Base-by-base conservation (phyloP, 2,329 filamentous ascomycete species). In the Sarocladium strictum region DNA sequence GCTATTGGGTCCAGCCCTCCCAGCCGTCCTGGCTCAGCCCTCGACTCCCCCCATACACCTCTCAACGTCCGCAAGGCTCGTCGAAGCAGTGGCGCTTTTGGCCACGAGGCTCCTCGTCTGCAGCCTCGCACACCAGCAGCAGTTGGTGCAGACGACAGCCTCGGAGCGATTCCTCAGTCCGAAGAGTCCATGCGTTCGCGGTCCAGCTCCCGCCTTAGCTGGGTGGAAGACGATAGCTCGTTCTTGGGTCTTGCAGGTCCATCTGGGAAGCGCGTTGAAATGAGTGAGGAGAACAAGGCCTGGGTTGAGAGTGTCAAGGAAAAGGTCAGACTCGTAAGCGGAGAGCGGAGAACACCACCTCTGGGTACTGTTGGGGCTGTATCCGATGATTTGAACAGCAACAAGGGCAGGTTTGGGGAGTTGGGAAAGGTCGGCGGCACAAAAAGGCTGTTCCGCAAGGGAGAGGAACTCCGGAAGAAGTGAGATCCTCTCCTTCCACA, bases 261-360 rank as follows among this genome's bases (percentile, higher is more conserved):
- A 1, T 82, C 79, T 47, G 76, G 79, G 33, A 86, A 82, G 67
- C 81, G 79, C 59, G 78, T 81, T 7, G 80, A 77, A 65, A 87
- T 84, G 72, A 88, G 84, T 55, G 83, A 85, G 54, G 85, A 91
- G 69, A 89, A 86, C 64, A 77, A 83, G 56, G 84, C 85, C 37
- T 94, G 89, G 89, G 87, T 94, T 10, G 86, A 92, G 67, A 89
- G 84, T 58, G 87, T 94, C 73, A 86, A 90, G 71, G 86, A 89
- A 64, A 87, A 89, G 65, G 89, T 91, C 38, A 81, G 86, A 56
- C 78, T 84, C 47, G 87, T 84, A 57, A 89, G 85, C 63, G 80
- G 80, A 55, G 84, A 84, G 66, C 71, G 70, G 49, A 69, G 69
- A 52, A 58, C 67, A 19, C 63, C 70, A 17, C 64, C 59, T 33